phyloP scores from a whole-genome alignment of 23 red algal genomes.

The Gracilaria vermiculophylla region DNA sequence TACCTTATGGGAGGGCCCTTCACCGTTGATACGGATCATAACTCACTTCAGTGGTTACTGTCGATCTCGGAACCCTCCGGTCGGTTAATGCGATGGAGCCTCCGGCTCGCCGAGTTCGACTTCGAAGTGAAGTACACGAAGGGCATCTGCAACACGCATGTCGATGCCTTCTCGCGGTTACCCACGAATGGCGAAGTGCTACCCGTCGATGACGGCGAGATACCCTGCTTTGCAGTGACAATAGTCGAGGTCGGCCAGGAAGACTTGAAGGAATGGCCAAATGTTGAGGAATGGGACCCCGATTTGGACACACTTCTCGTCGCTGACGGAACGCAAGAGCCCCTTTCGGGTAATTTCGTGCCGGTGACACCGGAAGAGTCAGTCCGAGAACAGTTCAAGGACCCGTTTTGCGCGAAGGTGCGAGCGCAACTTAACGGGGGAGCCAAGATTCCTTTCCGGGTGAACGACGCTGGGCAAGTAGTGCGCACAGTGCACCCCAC shows the following conservation, averaged over 20 bases:
- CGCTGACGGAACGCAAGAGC: too few relatives aligned
- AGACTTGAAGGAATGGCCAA: too few relatives aligned
- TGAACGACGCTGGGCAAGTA: not conserved
- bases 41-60: not conserved
- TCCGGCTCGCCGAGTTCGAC: not conserved
- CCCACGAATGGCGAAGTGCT: too few relatives aligned
- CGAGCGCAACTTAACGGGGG: not conserved
- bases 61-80: not conserved
- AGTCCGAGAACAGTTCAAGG: too few relatives aligned
- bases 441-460: not conserved
- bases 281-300: too few relatives aligned
- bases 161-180: not conserved
- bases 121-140: not conserved
- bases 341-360: not conserved
- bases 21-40: not conserved
- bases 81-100: not conserved
- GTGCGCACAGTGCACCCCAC: too few relatives aligned
- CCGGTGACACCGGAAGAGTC: too few relatives aligned
- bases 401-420: not conserved
- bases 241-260: too few relatives aligned
- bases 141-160: not conserved
- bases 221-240: too few relatives aligned
- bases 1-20: not conserved
- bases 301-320: too few relatives aligned
- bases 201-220: too few relatives aligned